Base-by-base conservation (phyloP, 192 early-diverging fungal species). In the Podochytrium sp. region DNA sequence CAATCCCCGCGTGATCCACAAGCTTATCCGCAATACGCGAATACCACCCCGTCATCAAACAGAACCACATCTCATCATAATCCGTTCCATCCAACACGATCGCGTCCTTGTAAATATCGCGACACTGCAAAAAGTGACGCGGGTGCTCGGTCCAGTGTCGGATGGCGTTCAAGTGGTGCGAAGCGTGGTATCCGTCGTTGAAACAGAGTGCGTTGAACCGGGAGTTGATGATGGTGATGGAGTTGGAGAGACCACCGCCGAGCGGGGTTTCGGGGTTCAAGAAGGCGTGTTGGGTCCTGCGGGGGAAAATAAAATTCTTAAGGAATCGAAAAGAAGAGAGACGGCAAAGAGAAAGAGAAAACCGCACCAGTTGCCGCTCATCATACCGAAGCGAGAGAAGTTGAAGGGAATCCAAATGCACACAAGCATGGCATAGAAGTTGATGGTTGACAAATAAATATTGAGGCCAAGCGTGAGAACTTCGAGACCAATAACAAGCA, bases 151-250 rank as follows among this genome's bases (percentile, higher is more conserved):
- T 57, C 82, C 80, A 83, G 60, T 82, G 79, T 3, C 82, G 71
- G 34, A 62, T 35, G 10, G 82, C 72, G 57, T 83, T 78, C 58
- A 83, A 58, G 72, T 83, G 82, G 75, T 83, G 82, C 18, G 79
- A 83, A 33, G 82, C 73, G 61, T 83, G 82, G 64, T 83, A 83
- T 14, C 82, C 82, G 66, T 83, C 82, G 66, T 83, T 83, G 50
- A 76, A 81, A 60, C 52, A 59, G 23, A 53, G 66, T 3, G 60
- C 42, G 67, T 83, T 83, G 74, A 83, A 83, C 16, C 53, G 51
- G 4, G 60, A 39, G 33, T 70, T 57, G 32, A 83, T 73, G 52
- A 42, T 47, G 30, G 82, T 83, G 63, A 83, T 71, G 5, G 77
- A 63, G 65, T 80, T 79, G 30, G 52, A 50, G 25, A 69, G 65